Evolutionary conservation across 2,329 filamentous ascomycete genomes (phyloP).

Genomic region (Xylariaceae sp.): DNA sequence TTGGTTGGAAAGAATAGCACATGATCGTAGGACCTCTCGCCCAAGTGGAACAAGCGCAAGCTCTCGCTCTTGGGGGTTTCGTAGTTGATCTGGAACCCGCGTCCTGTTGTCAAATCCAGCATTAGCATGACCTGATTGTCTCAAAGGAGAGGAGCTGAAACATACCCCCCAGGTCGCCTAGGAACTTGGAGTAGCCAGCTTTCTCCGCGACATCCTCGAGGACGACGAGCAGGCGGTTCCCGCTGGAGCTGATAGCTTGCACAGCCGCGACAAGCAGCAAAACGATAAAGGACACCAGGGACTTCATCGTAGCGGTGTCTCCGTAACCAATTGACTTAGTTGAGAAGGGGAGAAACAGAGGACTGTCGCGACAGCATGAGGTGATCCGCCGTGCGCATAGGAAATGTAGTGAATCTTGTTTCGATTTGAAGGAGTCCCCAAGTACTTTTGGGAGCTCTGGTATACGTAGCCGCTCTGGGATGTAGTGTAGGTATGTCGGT

Average conservation of each 20-base stretch:
- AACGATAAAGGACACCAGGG: slow-evolving; percentile 70
- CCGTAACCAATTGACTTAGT: slow-evolving; percentile 21
- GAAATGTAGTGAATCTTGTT: slow-evolving; percentile 15
- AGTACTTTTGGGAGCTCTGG: slow-evolving; percentile 29
- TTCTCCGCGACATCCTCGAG: slow-evolving; percentile 82
- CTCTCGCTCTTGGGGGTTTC: slow-evolving; percentile 81
- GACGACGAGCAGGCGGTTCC: slow-evolving; percentile 80
- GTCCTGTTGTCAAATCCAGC: slow-evolving; percentile 54
- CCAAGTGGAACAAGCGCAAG: slow-evolving; percentile 79
- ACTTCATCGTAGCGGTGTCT: slow-evolving; percentile 64
- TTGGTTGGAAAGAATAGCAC: slow-evolving; percentile 86
- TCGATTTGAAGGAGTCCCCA: slow-evolving; percentile 17
- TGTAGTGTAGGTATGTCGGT: slow-evolving; percentile 6
- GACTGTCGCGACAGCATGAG: slow-evolving; percentile 27
- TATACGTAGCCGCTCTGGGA: slow-evolving; percentile 33
- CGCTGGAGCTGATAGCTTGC: slow-evolving; percentile 77
- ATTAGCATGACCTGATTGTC: slow-evolving; percentile 6
- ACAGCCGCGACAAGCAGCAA: slow-evolving; percentile 68
- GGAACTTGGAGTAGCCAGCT: slow-evolving; percentile 79
- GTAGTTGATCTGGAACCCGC: slow-evolving; percentile 80
- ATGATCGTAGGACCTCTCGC: slow-evolving; percentile 89
- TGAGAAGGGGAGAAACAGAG: slow-evolving; percentile 23
- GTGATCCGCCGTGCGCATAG: slow-evolving; percentile 27
- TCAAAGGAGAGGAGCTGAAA: slow-evolving; percentile 6
- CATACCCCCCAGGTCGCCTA: slow-evolving; percentile 71